Conservation (phyloP, 2,329 filamentous ascomycete species). For the Plenodomus biglobosus region DNA sequence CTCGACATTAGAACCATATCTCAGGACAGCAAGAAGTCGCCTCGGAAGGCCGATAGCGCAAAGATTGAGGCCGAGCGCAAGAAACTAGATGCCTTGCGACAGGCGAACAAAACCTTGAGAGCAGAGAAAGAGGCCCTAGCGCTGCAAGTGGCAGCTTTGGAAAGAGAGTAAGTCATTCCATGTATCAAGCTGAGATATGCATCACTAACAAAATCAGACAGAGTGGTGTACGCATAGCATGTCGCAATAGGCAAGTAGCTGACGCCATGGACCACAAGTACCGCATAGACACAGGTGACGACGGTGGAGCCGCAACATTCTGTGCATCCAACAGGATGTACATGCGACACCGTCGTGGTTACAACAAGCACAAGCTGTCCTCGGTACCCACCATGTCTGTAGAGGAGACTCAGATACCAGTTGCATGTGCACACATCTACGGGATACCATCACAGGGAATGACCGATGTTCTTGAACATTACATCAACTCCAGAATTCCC, state of each 20-base stretch:
- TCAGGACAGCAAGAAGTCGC: neutral
- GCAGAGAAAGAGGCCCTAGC: neutral
- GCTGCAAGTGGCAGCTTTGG: neutral
- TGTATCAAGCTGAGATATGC: neutral
- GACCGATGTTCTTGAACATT: slow-evolving; percentile 6
- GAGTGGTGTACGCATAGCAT: slow-evolving; percentile 3
- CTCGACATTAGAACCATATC: no score
- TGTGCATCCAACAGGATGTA: slow-evolving; percentile 26
- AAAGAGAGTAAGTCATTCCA: neutral
- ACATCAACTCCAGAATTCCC: neutral
- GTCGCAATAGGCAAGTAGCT: slow-evolving; percentile 14
- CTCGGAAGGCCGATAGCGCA: neutral
- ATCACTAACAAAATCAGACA: slow-evolving; percentile 1
- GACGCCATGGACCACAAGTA: slow-evolving; percentile 11
- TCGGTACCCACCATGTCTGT: slow-evolving; percentile 8
- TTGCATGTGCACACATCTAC: slow-evolving; percentile 12
- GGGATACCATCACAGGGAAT: slow-evolving; percentile 14
- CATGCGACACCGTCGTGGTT: slow-evolving; percentile 14
- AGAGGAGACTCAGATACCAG: slow-evolving; percentile 19
- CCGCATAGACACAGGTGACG: slow-evolving; percentile 10
- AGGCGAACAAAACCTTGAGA: slow-evolving; percentile 1
- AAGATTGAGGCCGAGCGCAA: slow-evolving; percentile 1
- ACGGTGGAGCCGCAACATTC: slow-evolving; percentile 10
- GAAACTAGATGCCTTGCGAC: slow-evolving; percentile 1
- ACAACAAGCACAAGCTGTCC: neutral